Percentiles rank a stretch among this genome's conserved stretches.
phyloP scores from a whole-genome alignment of 106 monocot genomes.

The Dendrobium huoshanense region DNA sequence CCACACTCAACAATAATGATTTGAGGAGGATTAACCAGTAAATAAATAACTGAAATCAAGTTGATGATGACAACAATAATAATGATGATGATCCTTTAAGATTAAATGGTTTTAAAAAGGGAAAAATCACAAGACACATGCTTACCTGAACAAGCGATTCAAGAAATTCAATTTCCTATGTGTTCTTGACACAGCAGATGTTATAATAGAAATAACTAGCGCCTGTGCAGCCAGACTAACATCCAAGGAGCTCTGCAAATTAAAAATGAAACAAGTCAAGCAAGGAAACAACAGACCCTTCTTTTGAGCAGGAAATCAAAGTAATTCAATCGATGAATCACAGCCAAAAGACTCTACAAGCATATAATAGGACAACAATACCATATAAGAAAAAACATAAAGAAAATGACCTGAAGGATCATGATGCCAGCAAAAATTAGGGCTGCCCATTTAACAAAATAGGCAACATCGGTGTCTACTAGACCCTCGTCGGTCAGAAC shows the following conservation, averaged over 20 bases:
- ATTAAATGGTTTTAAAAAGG: neutral
- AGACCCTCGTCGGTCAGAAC: slow-evolving; percentile 74
- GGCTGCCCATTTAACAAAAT: slow-evolving; percentile 84
- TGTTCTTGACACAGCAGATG: slow-evolving; percentile 22
- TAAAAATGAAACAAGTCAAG: neutral
- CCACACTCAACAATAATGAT: no score
- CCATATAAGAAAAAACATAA: neutral
- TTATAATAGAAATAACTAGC: slow-evolving; percentile 32
- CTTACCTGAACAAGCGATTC: slow-evolving; percentile 36
- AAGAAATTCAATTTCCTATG: slow-evolving; percentile 24
- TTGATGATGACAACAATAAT: no score
- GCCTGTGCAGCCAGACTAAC: slow-evolving; percentile 35
- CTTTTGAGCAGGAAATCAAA: neutral
- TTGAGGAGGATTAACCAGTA: no score
- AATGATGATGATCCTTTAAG: neutral
- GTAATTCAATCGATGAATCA: neutral
- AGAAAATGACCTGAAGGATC: slow-evolving; percentile 54
- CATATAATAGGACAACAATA: slow-evolving; percentile 1
- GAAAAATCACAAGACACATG: neutral
- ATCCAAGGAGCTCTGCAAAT: slow-evolving; percentile 65
- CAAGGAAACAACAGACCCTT: neutral
- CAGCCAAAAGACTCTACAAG: neutral
- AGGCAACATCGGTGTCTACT: slow-evolving; percentile 64
- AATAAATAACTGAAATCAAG: no score
- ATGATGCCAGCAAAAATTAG: slow-evolving; percentile 56